Evolutionary conservation across 2,329 filamentous ascomycete genomes (phyloP), one percentile per base, ranked within the genome.

Genomic region (Colletotrichum plurivorum): DNA sequence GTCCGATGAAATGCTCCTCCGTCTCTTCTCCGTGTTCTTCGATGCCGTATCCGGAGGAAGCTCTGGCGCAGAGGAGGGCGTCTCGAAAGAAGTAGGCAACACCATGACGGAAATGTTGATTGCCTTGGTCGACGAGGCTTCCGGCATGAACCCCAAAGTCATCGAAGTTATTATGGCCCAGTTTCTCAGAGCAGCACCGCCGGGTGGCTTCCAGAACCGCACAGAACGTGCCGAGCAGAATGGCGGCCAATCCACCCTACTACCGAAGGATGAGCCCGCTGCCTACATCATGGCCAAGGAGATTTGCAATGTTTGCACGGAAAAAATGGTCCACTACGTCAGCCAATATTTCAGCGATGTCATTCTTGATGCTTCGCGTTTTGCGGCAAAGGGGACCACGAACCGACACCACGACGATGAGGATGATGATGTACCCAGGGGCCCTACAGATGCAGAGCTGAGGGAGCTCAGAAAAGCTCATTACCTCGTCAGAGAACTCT

Each of bases 331-430:
- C 1, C 92, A 94, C 71, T 94, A 97, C 73, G 92, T 98, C 64
- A 95, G 94, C 73, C 94, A 97, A 76, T 99, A 98, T 79, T 99
- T 99, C 79, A 97, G 94, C 80, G 94, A 97, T 65, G 94, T 98
- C 59, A 97, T 99, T 67, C 90, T 98, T 71, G 94, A 98, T 76
- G 93, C 94, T 4, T 94, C 91, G 45, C 89, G 84, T 13, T 86
- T 89, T 53, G 84, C 83, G 20, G 83, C 83, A 10, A 85, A 87
- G 73, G 72, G 84, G 62, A 91, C 90, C 71, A 88, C 88, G 5
- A 84, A 86, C 63, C 88, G 87, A 69, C 87, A 86, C 46, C 84
- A 85, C 18, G 88, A 88, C 27, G 91, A 92, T 20, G 88, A 93
- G 68, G 90, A 92, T 56, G 89, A 93, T 61, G 85, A 88, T 54